phyloP scores from a whole-genome alignment of 306 rosid species.

The Abrus precatorius region DNA sequence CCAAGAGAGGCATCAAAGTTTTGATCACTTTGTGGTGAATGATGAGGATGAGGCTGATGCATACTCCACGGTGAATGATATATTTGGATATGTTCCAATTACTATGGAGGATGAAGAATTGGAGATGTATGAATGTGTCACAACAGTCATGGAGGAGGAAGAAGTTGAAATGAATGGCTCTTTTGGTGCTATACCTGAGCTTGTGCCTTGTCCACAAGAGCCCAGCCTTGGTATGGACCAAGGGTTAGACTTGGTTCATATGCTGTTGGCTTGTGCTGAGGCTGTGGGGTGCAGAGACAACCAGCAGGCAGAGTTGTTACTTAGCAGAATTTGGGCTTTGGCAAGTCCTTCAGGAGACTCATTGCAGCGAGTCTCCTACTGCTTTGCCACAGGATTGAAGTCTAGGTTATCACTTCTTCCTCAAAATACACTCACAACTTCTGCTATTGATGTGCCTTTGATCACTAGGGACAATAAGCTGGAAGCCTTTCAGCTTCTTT shows the following conservation, averaged over 20 bases:
- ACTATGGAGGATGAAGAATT: slow-evolving; percentile 39
- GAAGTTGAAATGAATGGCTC: slow-evolving; percentile 47
- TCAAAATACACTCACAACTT: slow-evolving; percentile 51
- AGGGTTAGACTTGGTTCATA: slow-evolving; percentile 82
- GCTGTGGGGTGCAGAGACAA: slow-evolving; percentile 80
- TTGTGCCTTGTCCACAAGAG: slow-evolving; percentile 51
- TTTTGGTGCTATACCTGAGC: slow-evolving; percentile 40
- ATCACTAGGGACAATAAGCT: slow-evolving; percentile 63
- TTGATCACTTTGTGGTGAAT: slow-evolving; percentile 52
- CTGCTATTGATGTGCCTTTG: slow-evolving; percentile 49
- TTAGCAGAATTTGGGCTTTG: slow-evolving; percentile 61
- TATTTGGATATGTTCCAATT: slow-evolving; percentile 42
- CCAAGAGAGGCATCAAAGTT: slow-evolving; percentile 47
- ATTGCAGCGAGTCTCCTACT: slow-evolving; percentile 72
- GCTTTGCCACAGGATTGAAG: slow-evolving; percentile 71
- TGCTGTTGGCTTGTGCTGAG: slow-evolving; percentile 81
- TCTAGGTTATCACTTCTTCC: slow-evolving; percentile 72
- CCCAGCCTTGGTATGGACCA: slow-evolving; percentile 61
- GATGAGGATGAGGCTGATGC: slow-evolving; percentile 47
- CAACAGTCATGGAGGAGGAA: slow-evolving; percentile 54
- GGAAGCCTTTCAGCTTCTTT: slow-evolving; percentile 77
- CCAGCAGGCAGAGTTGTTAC: slow-evolving; percentile 64
- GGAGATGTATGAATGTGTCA: slow-evolving; percentile 45
- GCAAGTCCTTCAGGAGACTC: slow-evolving; percentile 74
- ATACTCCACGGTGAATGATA: slow-evolving; percentile 41